Evolutionary conservation across 2,329 filamentous ascomycete species (phyloP).

Genomic region (Lizonia empirigonia): DNA sequence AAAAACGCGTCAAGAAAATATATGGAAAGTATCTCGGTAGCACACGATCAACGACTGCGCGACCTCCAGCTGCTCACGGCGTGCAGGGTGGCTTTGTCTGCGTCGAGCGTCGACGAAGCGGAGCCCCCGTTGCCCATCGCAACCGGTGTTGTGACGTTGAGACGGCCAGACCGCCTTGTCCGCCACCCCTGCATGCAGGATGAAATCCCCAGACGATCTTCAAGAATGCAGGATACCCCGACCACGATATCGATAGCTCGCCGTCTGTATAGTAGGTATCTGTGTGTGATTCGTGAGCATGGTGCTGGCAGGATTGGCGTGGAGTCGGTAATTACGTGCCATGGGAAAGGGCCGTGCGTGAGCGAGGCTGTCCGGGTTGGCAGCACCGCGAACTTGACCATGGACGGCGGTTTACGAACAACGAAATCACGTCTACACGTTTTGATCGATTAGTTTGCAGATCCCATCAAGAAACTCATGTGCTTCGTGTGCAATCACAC

Average conservation of each 20-base stretch:
- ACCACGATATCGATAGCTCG: constrained; percentile 7
- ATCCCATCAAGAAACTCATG: too few species aligned
- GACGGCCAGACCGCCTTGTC: constrained; percentile 26
- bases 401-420: too few species aligned
- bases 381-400: constrained; percentile 6
- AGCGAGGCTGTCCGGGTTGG: constrained; percentile 1
- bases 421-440: too few species aligned
- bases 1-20: background rate
- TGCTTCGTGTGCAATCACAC: too few species aligned
- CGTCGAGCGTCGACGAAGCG: constrained; percentile 34
- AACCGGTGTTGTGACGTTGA: constrained; percentile 12
- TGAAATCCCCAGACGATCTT: constrained; percentile 16
- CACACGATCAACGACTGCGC: constrained; percentile 9
- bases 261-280: background rate
- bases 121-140: constrained; percentile 10
- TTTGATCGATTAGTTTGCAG: too few species aligned
- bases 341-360: background rate
- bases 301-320: constrained; percentile 6
- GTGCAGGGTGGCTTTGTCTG: constrained; percentile 39
- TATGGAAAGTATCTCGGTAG: constrained; percentile 2
- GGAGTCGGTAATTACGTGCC: constrained; percentile 7
- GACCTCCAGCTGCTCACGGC: constrained; percentile 15
- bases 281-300: constrained; percentile 1
- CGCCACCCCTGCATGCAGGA: constrained; percentile 20
- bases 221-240: constrained; percentile 8